Evolutionary conservation across 306 rosid species (phyloP).

Genomic region (Cucumis cinereus): DNA sequence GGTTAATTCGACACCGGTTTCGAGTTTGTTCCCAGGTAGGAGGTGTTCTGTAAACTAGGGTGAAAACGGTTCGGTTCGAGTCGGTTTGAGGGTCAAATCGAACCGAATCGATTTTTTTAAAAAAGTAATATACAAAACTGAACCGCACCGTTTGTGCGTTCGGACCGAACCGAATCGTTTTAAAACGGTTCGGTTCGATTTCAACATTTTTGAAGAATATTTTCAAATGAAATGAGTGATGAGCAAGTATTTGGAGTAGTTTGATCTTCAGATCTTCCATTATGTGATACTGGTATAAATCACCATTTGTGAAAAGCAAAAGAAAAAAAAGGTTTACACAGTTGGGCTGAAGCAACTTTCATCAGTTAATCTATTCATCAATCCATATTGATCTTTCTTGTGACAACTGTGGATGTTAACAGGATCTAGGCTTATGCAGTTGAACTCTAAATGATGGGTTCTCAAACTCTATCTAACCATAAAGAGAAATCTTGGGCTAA

Average conservation of each 20-base stretch:
- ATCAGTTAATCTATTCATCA: not conserved
- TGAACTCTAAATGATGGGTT: not conserved
- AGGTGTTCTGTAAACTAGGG: no score
- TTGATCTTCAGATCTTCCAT: not conserved
- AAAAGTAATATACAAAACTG: no score
- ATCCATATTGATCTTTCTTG: not conserved
- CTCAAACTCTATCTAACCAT: not conserved
- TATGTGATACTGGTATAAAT: not conserved
- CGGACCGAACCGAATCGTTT: no score
- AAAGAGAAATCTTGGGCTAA: not conserved
- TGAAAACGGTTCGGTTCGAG: no score
- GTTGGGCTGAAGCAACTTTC: not conserved
- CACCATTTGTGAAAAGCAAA: not conserved
- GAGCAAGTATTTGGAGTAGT: not conserved
- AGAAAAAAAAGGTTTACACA: not conserved
- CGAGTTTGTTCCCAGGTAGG: no score
- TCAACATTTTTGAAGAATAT: no score
- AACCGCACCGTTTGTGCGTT: no score
- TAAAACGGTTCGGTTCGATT: no score
- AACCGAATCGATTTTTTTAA: no score
- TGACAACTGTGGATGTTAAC: not conserved
- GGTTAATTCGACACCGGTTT: no score
- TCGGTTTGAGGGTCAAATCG: no score
- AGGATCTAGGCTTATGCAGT: not conserved
- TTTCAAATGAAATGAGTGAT: not conserved